Percentiles rank a stretch among this genome's conserved stretches.
These are phyloP conservation scores for Sextonia rubra DNA, from an alignment of 164 flowering plant species.

Conservation along the genomic window DNA sequence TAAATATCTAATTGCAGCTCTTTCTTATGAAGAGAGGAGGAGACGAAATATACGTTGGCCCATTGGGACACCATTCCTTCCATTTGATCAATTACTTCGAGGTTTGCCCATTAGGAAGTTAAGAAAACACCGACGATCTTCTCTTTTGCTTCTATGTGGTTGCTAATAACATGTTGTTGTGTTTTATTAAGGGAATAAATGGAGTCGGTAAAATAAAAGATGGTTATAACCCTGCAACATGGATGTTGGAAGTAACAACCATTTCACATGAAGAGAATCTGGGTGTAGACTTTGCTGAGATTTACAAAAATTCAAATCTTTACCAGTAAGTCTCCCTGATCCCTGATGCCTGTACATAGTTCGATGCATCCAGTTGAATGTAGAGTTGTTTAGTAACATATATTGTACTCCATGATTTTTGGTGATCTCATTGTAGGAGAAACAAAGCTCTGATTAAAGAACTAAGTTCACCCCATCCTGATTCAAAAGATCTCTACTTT, in stretches of 20 bases:
- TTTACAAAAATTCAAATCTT: constrained; percentile 20
- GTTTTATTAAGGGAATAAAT: constrained; percentile 24
- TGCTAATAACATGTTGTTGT: neutral
- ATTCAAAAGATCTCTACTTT: constrained; percentile 29
- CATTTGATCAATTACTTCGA: constrained; percentile 51
- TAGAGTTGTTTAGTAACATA: neutral
- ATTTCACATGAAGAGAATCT: constrained; percentile 22
- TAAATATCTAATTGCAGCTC: constrained; percentile 28
- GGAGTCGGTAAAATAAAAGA: constrained; percentile 23
- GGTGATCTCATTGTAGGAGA: constrained; percentile 18
- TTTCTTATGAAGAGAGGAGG: constrained; percentile 59
- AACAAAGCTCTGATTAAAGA: constrained; percentile 29
- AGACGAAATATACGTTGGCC: constrained; percentile 54
- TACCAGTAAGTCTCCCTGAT: constrained; percentile 9
- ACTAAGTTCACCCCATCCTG: constrained; percentile 27
- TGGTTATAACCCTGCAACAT: constrained; percentile 30
- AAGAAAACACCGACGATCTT: too few species aligned
- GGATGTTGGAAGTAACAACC: constrained; percentile 31
- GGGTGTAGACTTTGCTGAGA: constrained; percentile 21
- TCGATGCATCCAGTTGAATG: too few species aligned
- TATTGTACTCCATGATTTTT: neutral
- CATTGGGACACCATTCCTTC: constrained; percentile 40
- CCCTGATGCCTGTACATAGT: neutral
- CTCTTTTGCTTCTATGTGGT: neutral
- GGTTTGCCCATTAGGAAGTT: constrained; percentile 27